Base-by-base conservation (phyloP, 169 alveolate genomes). In the Besnoitia besnoiti region DNA sequence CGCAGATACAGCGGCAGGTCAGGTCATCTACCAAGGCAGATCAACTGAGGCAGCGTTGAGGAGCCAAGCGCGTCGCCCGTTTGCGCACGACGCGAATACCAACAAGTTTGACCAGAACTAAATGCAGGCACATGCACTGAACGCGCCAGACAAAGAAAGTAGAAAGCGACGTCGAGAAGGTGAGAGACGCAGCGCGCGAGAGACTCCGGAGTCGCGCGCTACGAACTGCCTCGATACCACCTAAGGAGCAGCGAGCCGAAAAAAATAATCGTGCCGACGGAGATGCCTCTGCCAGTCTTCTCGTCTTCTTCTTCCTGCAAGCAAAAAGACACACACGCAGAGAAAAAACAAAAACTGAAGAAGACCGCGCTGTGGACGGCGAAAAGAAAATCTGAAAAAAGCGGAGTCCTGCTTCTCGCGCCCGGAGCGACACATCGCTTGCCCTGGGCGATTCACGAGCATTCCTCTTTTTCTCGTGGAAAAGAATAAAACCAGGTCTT, bases 231-330 rank as follows among this genome's bases (percentile, higher is more conserved):
- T 24, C 85, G 14, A 40, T 87, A 87, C 92, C 92, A 87, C 67
- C 92, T 59, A 5, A 87, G 46, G 30, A 87, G 42, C 35, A 87
- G 75, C 35, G 76, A 51, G 27, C 62, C 84, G 49, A 87, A 87
- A 85, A 87, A 87, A n/a, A 87, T 87, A 1, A 87, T 73, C 12
- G 92, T 40, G 10, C 92, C 92, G 12, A 87, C 12, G 27, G 92
- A 87, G 24, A 87, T 67, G 30, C 92, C 92, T 8, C 85, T 35
- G 42, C 85, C 91, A 16, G 37, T 62, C 85, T 42, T 73, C 73
- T 73, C 84, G 0, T 87, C 92, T 16, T 87, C 92, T 42, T 44
- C 87, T 42, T 87, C 92, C 92, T 87, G 92, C 67, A 62, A 0
- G 50, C 27, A 4, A 8, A 37, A 35, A 73, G 0, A 1, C 5